phyloP scores from a whole-genome alignment of 306 rosid genomes.

The Ziziphus jujuba region DNA sequence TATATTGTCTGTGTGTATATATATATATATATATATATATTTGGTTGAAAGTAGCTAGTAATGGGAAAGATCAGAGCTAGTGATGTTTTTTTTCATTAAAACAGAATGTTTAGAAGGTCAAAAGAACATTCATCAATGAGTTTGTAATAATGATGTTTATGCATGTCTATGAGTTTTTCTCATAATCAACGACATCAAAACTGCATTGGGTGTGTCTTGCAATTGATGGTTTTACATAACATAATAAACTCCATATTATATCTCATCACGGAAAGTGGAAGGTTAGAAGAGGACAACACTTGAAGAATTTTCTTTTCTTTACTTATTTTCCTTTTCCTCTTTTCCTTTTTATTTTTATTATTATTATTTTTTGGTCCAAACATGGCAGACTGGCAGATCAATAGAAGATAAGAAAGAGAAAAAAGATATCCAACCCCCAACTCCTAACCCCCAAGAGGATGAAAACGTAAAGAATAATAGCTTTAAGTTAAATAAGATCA shows the following conservation, averaged over 20 bases:
- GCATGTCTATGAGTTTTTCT: constrained; percentile 30
- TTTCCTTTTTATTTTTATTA: background rate
- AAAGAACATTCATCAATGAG: constrained; percentile 12
- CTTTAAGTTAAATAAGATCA: background rate
- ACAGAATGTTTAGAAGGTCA: background rate
- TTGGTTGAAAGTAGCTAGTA: too few species aligned
- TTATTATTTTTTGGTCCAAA: background rate
- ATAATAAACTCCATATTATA: constrained; percentile 12
- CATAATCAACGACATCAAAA: constrained; percentile 14
- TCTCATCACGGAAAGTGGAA: constrained; percentile 17
- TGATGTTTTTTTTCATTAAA: background rate
- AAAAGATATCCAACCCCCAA: background rate
- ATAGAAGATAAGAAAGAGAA: background rate
- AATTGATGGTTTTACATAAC: constrained; percentile 19
- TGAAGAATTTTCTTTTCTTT: constrained; percentile 1
- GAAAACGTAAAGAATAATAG: background rate
- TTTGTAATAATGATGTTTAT: constrained; percentile 34
- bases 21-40: too few species aligned
- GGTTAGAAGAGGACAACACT: constrained; percentile 9
- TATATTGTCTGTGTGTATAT: too few species aligned
- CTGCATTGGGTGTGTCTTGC: constrained; percentile 22
- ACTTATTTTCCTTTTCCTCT: background rate
- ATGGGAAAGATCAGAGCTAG: too few species aligned
- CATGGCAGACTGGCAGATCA: background rate
- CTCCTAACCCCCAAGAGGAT: background rate